phyloP scores from a whole-genome alignment of 345 rosid species.

The Euclidium syriacum region DNA sequence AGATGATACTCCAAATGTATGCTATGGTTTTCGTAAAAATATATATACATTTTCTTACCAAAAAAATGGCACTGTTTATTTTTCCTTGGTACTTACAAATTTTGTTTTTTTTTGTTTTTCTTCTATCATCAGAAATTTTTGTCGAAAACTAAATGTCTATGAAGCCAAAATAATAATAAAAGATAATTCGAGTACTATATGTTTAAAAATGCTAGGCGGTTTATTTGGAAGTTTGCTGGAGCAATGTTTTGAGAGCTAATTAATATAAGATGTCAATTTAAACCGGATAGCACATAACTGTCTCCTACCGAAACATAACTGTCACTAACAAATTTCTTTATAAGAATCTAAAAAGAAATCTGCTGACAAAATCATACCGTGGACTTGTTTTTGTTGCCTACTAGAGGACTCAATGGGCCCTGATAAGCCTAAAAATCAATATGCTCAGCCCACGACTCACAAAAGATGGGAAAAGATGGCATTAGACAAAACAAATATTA shows the following conservation, averaged over 20 bases:
- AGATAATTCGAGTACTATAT: background rate
- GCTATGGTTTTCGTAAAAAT: background rate
- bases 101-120: background rate
- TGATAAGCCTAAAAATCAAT: too few relatives aligned
- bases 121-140: too few relatives aligned
- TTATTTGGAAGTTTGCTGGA: constrained; percentile 9
- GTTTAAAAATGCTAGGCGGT: background rate
- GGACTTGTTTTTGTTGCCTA: too few relatives aligned
- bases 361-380: too few relatives aligned
- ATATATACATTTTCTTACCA: too few relatives aligned
- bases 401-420: too few relatives aligned
- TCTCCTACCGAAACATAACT: background rate
- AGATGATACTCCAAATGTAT: background rate
- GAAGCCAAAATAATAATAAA: background rate
- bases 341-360: background rate
- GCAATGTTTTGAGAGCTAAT: background rate
- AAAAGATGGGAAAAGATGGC: too few relatives aligned
- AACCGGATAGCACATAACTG: background rate
- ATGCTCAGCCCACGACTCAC: too few relatives aligned
- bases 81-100: background rate
- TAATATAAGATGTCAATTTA: background rate
- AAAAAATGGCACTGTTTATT: background rate
- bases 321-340: background rate
- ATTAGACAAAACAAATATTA: too few relatives aligned
- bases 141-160: background rate